Evolutionary conservation across 2,329 filamentous ascomycete genomes (phyloP).

Genomic region (Aspergillus unguis): DNA sequence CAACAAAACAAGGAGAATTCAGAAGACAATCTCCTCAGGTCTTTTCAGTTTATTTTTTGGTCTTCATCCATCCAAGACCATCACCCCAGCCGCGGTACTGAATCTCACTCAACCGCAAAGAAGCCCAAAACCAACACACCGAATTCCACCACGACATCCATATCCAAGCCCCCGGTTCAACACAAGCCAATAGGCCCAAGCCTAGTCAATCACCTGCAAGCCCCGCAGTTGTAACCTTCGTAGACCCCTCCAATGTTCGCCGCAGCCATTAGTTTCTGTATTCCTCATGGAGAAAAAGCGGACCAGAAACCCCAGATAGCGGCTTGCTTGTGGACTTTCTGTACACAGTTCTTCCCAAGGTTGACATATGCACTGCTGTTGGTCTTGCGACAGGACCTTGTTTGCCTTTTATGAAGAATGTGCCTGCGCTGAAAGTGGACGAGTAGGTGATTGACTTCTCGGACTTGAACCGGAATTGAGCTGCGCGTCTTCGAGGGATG

Average conservation of each 20-base stretch:
- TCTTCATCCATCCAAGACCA: conserved; percentile 37
- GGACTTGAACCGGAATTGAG: not conserved
- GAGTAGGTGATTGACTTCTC: not conserved
- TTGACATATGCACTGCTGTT: conserved; percentile 18
- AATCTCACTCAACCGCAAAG: conserved; percentile 12
- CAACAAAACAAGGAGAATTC: not conserved
- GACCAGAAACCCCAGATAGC: conserved; percentile 40
- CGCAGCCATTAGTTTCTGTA: conserved; percentile 44
- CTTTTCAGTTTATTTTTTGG: conserved; percentile 43
- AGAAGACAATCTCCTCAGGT: conserved; percentile 41
- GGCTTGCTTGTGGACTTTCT: conserved; percentile 22
- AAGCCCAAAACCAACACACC: conserved; percentile 5
- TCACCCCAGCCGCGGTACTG: conserved; percentile 31
- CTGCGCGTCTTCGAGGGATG: conserved; percentile 2
- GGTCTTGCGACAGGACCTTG: conserved; percentile 24
- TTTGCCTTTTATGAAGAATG: conserved; percentile 25
- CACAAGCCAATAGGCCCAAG: not conserved
- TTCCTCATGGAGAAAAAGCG: conserved; percentile 42
- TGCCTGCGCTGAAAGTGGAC: conserved; percentile 21
- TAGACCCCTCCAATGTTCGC: conserved; percentile 27
- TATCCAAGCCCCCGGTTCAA: conserved; percentile 11
- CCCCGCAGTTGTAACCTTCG: conserved; percentile 7
- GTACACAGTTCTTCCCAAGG: conserved; percentile 30
- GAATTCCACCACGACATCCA: conserved; percentile 20
- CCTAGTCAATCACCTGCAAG: not conserved